phyloP scores from a whole-genome alignment of 306 rosid genomes.

The Prinsepia uniflora region DNA sequence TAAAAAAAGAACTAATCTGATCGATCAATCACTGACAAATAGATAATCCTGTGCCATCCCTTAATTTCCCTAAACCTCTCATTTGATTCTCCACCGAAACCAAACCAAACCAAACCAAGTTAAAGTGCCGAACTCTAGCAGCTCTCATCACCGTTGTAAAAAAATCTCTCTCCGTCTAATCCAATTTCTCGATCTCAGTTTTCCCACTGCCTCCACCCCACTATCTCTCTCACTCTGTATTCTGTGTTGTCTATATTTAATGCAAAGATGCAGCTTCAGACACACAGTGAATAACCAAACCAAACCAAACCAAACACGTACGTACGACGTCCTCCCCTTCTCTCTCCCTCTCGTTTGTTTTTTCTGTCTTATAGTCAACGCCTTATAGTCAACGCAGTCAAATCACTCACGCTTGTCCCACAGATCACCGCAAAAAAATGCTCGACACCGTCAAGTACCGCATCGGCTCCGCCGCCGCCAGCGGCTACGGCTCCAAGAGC shows the following conservation, averaged over 20 bases:
- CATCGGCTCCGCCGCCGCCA: slow-evolving; percentile 64
- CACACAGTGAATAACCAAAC: background rate
- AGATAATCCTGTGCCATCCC: slow-evolving; percentile 17
- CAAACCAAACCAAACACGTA: background rate
- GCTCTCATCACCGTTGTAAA: background rate
- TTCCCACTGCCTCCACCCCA: background rate
- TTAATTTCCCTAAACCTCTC: background rate
- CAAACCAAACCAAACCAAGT: background rate
- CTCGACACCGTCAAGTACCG: slow-evolving; percentile 60
- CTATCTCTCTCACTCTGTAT: background rate
- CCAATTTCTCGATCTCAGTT: background rate
- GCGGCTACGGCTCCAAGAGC: slow-evolving; percentile 78
- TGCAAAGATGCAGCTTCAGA: slow-evolving; percentile 11
- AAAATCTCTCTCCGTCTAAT: background rate
- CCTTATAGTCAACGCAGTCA: slow-evolving; percentile 20
- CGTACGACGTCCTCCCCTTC: background rate
- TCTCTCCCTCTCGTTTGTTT: slow-evolving; percentile 2
- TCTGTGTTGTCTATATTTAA: background rate
- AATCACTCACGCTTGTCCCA: background rate
- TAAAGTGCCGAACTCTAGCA: too few species aligned
- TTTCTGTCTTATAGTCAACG: slow-evolving; percentile 17
- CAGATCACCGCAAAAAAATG: slow-evolving; percentile 26
- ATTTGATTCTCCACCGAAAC: slow-evolving; percentile 10
- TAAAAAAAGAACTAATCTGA: background rate
- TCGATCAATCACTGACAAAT: slow-evolving; percentile 28